Conservation (phyloP, 2,329 filamentous ascomycete genomes). For the Emmonsiellopsis sp. region DNA sequence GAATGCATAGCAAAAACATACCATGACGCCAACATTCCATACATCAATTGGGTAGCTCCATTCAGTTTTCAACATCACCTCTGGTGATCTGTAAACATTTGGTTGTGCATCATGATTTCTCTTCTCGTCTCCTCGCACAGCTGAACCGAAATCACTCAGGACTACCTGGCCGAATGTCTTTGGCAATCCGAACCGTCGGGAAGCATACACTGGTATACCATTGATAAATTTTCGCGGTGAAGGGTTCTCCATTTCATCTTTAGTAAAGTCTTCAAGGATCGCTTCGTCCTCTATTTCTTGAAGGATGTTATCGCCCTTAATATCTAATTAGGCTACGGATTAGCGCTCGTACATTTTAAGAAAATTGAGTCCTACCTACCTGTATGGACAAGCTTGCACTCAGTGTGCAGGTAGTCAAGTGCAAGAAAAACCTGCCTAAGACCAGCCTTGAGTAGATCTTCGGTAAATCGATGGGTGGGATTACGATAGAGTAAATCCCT, state of each 20-base stretch:
- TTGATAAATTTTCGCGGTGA: conserved; percentile 29
- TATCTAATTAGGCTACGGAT: conserved; percentile 21
- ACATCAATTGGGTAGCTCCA: conserved; percentile 43
- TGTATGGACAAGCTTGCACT: conserved; percentile 38
- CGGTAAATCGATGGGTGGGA: conserved; percentile 27
- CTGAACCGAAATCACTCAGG: conserved; percentile 32
- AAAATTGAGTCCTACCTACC: conserved; percentile 19
- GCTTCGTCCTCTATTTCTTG: conserved; percentile 26
- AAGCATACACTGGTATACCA: conserved; percentile 25
- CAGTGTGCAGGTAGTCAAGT: conserved; percentile 35
- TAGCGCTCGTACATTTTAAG: background rate
- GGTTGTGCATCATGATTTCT: conserved; percentile 38
- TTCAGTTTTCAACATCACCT: conserved; percentile 39
- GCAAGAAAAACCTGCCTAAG: conserved; percentile 32
- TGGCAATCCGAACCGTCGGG: conserved; percentile 25
- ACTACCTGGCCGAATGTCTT: conserved; percentile 24
- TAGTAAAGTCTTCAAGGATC: conserved; percentile 27
- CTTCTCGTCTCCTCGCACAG: conserved; percentile 27
- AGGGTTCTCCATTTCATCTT: conserved; percentile 27
- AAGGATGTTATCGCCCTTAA: conserved; percentile 37
- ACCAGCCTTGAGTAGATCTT: conserved; percentile 29
- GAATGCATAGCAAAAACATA: conserved; percentile 18
- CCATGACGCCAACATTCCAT: conserved; percentile 44
- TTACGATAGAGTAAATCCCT: conserved; percentile 31
- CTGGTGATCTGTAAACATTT: conserved; percentile 24